Evolutionary conservation across 2,329 filamentous ascomycete genomes (phyloP), one percentile per base, ranked within the genome.

Genomic region (Penicillium polonicum): DNA sequence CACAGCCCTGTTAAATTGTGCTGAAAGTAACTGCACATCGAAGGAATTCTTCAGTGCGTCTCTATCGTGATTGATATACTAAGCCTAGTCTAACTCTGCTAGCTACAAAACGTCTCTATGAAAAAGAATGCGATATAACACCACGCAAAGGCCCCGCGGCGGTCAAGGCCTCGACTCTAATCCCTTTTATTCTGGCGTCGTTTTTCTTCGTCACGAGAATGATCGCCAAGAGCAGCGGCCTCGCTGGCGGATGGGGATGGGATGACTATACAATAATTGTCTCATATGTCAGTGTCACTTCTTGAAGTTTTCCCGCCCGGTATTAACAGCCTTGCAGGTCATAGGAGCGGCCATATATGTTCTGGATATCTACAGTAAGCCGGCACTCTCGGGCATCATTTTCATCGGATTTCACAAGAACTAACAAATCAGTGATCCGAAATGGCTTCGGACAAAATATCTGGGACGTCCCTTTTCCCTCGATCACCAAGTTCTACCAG

Each of bases 191-290:
- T 21, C 45, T 66, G 29, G 60, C 59, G 1, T 52, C 59, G 5
- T 50, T 64, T 17, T 60, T 66, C 46, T 66, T 66, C 25, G 6
- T 59, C 9, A 27, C 42, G 2, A 59, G 64, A 46, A 57, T 66
- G 1, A 15, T 59, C 17, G 60, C 62, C 19, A 66, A 65, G 48
- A 27, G 36, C 19, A 43, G 29, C 5, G 57, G 55, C 13, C 61
- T 66, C 19, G 62, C 51, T n/a, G 62, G 60, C 5, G 62, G 59
- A 19, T 66, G 62, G 62, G 62, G 64, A 31, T 55, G 41, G 48
- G 62, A 66, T 52, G 60, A 66, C 43, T 65, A 60, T 39, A 65
- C 62, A 12, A 62, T 66, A 17, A 64, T 66, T 6, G 51, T 58
- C 27, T 52, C 62, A 49, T 66, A 55, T 44, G 62, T 64, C 15